These are phyloP conservation scores for Nicotiana sylvestris DNA, from an alignment of 257 asterid species.

Conservation along the genomic window DNA sequence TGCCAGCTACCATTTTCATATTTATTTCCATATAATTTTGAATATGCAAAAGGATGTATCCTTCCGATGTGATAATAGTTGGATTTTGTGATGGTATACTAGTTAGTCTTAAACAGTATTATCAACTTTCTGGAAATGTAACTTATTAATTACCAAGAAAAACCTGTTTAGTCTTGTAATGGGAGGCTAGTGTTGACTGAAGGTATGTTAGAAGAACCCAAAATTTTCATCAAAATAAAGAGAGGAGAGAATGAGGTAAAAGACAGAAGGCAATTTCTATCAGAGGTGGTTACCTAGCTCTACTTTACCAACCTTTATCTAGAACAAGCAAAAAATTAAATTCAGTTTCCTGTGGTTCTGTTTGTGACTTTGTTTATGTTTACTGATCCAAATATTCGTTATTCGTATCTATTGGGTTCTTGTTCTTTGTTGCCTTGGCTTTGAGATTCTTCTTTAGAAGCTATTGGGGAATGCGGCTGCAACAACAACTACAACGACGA, in stretches of 20 bases:
- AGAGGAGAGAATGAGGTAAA: not conserved
- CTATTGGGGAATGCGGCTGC: not conserved
- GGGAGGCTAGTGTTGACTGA: too few relatives aligned
- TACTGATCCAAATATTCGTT: not conserved
- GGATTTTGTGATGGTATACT: not conserved
- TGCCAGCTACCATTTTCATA: too few relatives aligned
- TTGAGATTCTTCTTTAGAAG: not conserved
- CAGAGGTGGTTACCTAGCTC: not conserved
- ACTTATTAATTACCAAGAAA: not conserved
- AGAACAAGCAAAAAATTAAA: not conserved
- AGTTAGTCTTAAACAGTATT: not conserved
- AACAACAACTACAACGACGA: too few relatives aligned
- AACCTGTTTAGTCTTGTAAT: not conserved
- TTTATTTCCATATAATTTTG: too few relatives aligned
- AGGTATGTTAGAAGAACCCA: too few relatives aligned
- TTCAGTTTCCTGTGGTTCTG: not conserved
- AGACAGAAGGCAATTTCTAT: not conserved
- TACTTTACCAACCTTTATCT: not conserved
- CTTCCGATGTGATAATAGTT: not conserved
- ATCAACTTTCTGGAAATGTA: not conserved
- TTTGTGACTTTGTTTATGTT: not conserved
- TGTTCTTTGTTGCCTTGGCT: not conserved
- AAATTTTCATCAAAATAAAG: too few relatives aligned
- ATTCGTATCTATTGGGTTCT: not conserved
- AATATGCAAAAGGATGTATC: too few relatives aligned